Conservation (phyloP, 2,329 filamentous ascomycete genomes). For the Trichoderma gracile region DNA sequence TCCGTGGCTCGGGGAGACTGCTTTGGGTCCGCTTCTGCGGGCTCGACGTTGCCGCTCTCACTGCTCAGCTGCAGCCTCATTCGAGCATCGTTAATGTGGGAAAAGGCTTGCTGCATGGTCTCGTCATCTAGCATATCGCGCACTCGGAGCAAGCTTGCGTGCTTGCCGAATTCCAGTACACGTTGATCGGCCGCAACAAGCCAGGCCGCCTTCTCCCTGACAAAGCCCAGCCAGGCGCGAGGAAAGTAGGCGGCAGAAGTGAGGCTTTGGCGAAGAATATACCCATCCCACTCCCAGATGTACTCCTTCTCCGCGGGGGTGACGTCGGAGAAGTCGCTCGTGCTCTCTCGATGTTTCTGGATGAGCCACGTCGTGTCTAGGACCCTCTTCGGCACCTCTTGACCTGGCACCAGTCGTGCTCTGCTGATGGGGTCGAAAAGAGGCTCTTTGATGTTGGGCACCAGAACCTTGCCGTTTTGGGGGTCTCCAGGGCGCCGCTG, state of each 20-base stretch:
- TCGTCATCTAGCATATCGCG: constrained; percentile 49
- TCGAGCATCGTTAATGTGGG: constrained; percentile 47
- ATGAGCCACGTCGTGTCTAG: constrained; percentile 57
- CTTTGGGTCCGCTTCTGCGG: constrained; percentile 30
- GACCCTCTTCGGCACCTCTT: constrained; percentile 46
- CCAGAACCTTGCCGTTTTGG: constrained; percentile 39
- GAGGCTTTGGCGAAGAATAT: constrained; percentile 52
- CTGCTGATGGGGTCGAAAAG: constrained; percentile 62
- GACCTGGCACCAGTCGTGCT: constrained; percentile 50
- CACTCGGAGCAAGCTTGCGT: constrained; percentile 53
- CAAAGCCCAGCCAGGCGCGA: constrained; percentile 54
- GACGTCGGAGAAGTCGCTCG: constrained; percentile 59
- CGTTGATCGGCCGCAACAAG: constrained; percentile 50
- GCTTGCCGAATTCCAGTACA: constrained; percentile 57
- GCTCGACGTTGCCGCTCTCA: constrained; percentile 24
- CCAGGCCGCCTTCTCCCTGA: constrained; percentile 54
- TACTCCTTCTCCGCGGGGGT: constrained; percentile 57
- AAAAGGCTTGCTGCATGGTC: constrained; percentile 46
- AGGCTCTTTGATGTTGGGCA: constrained; percentile 53
- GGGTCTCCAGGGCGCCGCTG: constrained; percentile 25
- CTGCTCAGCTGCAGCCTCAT: constrained; percentile 30
- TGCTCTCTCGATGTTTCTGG: constrained; percentile 59
- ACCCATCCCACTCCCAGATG: constrained; percentile 59
- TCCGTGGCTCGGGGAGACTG: constrained; percentile 39
- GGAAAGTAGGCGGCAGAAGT: constrained; percentile 55